A percentile compares a stretch with the other conserved stretches of the same genome.
Conservation (phyloP, 2,329 filamentous ascomycete species). For the Alternaria novae-zelandiae region DNA sequence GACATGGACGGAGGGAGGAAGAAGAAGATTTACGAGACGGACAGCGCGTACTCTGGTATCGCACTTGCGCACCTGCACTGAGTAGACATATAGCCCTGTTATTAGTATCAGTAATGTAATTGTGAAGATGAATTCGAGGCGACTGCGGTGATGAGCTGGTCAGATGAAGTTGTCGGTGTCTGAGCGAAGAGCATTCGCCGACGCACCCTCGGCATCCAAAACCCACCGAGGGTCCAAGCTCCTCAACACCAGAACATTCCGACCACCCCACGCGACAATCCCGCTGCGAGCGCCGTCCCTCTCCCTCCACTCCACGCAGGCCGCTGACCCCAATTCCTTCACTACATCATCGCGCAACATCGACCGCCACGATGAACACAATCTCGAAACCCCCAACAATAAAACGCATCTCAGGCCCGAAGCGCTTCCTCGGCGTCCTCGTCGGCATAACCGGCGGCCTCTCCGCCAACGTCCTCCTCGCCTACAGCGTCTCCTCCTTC, state of each 20-base stretch:
- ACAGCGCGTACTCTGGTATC: constrained; percentile 21
- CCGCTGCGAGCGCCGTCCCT: neutral
- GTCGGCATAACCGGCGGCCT: constrained; percentile 41
- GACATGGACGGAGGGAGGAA: constrained; percentile 20
- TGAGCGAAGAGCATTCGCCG: constrained; percentile 2
- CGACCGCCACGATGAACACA: constrained; percentile 38
- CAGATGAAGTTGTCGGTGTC: neutral
- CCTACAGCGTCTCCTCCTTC: constrained; percentile 44
- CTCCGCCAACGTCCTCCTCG: constrained; percentile 37
- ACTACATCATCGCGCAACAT: too few species aligned
- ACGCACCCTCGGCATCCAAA: constrained; percentile 15
- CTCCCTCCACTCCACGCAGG: neutral
- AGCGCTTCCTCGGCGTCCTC: constrained; percentile 40
- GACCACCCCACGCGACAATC: neutral
- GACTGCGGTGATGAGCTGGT: neutral
- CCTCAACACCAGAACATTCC: constrained; percentile 11
- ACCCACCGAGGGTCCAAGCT: constrained; percentile 22
- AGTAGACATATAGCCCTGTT: neutral
- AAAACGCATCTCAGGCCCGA: constrained; percentile 36
- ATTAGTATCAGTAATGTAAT: neutral
- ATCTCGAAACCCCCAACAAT: constrained; percentile 42
- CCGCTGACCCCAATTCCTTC: neutral
- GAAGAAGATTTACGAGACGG: constrained; percentile 19
- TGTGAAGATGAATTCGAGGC: neutral
- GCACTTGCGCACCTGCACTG: constrained; percentile 13